Evolutionary conservation across 805 yeast genomes (phyloP).

Genomic region (Dipodascus albidus): DNA sequence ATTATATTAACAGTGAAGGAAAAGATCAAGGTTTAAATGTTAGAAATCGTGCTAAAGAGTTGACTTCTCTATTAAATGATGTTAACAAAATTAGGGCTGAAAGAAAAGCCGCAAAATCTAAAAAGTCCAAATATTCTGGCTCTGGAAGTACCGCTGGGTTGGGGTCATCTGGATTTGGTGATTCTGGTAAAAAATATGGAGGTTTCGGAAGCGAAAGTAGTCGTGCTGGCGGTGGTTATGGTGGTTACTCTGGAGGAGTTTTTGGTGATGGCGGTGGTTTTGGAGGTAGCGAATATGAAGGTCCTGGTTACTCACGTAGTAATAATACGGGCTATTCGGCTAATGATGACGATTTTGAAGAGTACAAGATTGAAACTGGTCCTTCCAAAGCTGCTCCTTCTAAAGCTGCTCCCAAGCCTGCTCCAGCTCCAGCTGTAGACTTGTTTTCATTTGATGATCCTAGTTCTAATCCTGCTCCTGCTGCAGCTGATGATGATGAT

Average conservation of each 20-base stretch:
- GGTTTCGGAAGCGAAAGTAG: conserved; percentile 25
- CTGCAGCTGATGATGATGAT: conserved; percentile 29
- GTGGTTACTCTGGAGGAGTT: conserved; percentile 26
- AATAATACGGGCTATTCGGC: background rate
- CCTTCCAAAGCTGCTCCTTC: background rate
- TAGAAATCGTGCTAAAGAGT: conserved; percentile 76
- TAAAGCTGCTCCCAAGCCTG: conserved; percentile 3
- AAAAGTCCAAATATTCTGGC: conserved; percentile 73
- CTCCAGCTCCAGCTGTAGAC: conserved; percentile 11
- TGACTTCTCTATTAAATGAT: conserved; percentile 61
- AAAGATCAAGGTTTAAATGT: conserved; percentile 95
- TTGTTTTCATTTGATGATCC: conserved; percentile 17
- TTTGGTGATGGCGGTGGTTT: conserved; percentile 33
- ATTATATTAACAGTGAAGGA: conserved; percentile 86
- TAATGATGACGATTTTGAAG: conserved; percentile 30
- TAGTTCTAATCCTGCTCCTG: conserved; percentile 7
- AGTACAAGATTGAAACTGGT: conserved; percentile 21
- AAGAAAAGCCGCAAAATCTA: conserved; percentile 81
- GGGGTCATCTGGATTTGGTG: conserved; percentile 18
- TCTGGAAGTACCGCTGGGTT: conserved; percentile 32
- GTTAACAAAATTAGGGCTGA: conserved; percentile 69
- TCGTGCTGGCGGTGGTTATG: conserved; percentile 16
- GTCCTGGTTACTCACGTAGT: conserved; percentile 16
- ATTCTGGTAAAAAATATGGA: conserved; percentile 24
- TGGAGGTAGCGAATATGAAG: conserved; percentile 24